Percentiles rank a stretch among this genome's conserved stretches.
phyloP scores from a whole-genome alignment of 179 eudicot species.

The Silene noctiflora region DNA sequence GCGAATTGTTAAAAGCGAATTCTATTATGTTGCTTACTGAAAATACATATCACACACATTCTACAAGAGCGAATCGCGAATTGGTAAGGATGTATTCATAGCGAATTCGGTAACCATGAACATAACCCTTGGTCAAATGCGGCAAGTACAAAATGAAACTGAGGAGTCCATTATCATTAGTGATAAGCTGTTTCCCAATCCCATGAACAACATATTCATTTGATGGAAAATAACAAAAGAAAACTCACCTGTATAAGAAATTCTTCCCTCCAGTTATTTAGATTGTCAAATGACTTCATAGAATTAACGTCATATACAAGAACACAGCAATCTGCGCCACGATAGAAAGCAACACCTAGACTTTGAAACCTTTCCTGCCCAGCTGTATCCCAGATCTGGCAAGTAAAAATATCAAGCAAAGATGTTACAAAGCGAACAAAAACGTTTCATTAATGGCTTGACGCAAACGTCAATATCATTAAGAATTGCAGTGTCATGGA shows the following conservation, averaged over 20 bases:
- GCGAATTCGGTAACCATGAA: too few relatives aligned
- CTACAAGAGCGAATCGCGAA: too few relatives aligned
- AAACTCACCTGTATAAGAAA: conserved; percentile 44
- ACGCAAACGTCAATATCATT: not conserved
- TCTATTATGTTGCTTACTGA: too few relatives aligned
- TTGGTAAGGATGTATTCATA: too few relatives aligned
- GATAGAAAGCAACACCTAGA: conserved; percentile 56
- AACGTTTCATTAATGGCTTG: not conserved
- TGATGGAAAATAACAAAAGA: not conserved
- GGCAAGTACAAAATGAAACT: not conserved
- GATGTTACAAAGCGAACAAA: not conserved
- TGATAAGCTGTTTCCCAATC: not conserved
- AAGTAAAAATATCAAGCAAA: not conserved
- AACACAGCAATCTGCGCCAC: conserved; percentile 60
- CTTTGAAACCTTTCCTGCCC: conserved; percentile 61
- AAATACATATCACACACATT: too few relatives aligned
- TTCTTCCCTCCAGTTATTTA: conserved; percentile 53
- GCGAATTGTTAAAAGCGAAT: too few relatives aligned
- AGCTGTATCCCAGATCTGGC: conserved; percentile 57
- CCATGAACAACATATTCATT: not conserved
- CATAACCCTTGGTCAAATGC: not conserved
- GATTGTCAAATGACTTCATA: conserved; percentile 46
- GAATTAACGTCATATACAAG: conserved; percentile 54
- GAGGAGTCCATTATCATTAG: not conserved
- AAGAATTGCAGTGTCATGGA: not conserved